These are phyloP conservation scores for Lithospermum erythrorhizon DNA, from an alignment of 257 asterid genomes.

Conservation along the genomic window DNA sequence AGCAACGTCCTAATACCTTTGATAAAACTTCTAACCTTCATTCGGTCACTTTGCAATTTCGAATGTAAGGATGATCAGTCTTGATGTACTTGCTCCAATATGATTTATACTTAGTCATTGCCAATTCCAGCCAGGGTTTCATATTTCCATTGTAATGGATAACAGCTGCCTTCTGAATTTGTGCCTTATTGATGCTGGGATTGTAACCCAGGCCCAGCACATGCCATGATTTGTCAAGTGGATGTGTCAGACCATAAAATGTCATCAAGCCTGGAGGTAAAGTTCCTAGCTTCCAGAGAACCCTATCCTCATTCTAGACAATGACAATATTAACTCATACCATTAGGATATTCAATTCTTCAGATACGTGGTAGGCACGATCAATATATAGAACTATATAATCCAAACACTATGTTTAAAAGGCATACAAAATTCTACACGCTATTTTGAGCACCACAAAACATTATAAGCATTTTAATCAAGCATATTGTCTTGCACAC, in stretches of 20 bases:
- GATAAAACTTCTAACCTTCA: background rate
- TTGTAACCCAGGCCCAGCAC: conserved; percentile 15
- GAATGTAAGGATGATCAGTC: conserved; percentile 2
- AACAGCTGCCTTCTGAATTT: conserved; percentile 13
- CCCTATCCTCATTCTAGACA: background rate
- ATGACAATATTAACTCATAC: background rate
- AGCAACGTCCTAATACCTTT: background rate
- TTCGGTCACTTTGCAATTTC: background rate
- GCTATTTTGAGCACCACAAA: no score
- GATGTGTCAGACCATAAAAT: conserved; percentile 15
- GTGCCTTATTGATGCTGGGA: conserved; percentile 1
- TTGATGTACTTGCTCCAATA: conserved; percentile 12
- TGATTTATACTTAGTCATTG: conserved; percentile 8
- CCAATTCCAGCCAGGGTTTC: conserved; percentile 15
- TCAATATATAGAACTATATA: background rate
- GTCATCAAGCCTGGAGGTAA: background rate
- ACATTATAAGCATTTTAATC: no score
- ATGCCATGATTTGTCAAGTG: conserved; percentile 18
- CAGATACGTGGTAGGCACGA: background rate
- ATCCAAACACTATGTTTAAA: background rate
- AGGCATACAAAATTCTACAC: background rate
- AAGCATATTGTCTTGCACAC: background rate
- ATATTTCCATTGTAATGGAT: conserved; percentile 14
- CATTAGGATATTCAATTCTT: background rate
- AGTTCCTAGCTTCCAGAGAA: background rate